Evolutionary conservation across 345 rosid genomes (phyloP), one percentile per base, ranked within the genome.

Genomic region (Eucalyptus guilfoylei): DNA sequence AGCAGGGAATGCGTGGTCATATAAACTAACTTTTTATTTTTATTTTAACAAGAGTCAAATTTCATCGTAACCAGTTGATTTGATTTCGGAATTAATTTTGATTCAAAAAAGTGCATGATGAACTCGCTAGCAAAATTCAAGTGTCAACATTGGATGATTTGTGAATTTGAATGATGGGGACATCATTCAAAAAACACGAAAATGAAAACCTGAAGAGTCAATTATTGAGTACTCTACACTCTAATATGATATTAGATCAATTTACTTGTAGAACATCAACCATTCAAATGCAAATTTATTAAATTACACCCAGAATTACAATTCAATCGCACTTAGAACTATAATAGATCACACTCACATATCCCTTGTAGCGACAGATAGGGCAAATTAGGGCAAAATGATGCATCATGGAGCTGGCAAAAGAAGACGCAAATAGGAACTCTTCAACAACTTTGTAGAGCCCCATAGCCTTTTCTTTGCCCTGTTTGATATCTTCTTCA

Each of bases 361-460:
- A 72, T 72, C 45, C 80, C 80, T 69, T 34, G 21, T 69, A 69
- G 40, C 3, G 44, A 34, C 4, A 37, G 14, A 19, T 11, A 10
- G 3, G 81, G 45, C 3, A 21, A 21, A 19, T 72, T 72, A 37
- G 26, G 81, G 5, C 81, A 72, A 72, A 72, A 6, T 37, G 81
- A 37, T 1, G 13, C 80, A 72, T 40, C 26, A 72, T 11, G 14
- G 44, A 72, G 40, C 6, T 12, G 26, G 81, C 81, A 37, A 42
- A 72, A 72, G 45, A 37, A 37, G 81, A 19, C 6, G 44, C 14
- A 6, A 89, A 40, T 50, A 92, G 89, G 87, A 89, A 89, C 21
- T 89, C 92, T 58, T 91, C 92, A 23, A 92, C 90, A 60, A 87
- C 86, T 67, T 92, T 92, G 87, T 54, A 88, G 30, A 91, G 86